Conservation (phyloP, 2,329 filamentous ascomycete genomes). For the Penicillium fuscoglaucum region DNA sequence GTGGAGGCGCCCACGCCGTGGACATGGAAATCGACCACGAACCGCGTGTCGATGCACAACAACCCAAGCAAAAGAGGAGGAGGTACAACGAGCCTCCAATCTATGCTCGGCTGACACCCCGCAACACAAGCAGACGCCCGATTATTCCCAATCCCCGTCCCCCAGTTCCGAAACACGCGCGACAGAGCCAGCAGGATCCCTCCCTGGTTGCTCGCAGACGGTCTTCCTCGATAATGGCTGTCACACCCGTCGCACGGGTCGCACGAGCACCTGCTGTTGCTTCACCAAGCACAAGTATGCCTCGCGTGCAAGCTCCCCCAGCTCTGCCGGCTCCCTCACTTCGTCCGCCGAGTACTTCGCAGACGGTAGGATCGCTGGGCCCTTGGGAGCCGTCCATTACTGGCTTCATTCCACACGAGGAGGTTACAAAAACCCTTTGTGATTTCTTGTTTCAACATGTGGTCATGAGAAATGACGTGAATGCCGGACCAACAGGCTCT, state of each 20-base stretch:
- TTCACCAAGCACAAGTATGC: conserved; percentile 33
- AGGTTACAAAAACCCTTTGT: conserved; percentile 72
- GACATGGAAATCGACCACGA: conserved; percentile 30
- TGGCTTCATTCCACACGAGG: conserved; percentile 69
- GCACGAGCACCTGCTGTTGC: conserved; percentile 20
- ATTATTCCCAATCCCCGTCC: conserved; percentile 41
- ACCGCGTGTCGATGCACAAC: conserved; percentile 31
- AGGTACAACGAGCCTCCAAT: conserved; percentile 56
- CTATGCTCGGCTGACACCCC: conserved; percentile 48
- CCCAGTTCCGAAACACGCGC: conserved; percentile 35
- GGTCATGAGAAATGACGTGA: conserved; percentile 64
- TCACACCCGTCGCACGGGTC: conserved; percentile 16
- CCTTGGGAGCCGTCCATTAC: conserved; percentile 63
- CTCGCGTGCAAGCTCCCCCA: conserved; percentile 18
- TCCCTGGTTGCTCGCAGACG: conserved; percentile 26
- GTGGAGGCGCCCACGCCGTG: conserved; percentile 20
- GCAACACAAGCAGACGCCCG: conserved; percentile 44
- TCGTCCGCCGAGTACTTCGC: conserved; percentile 7
- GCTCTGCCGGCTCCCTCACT: conserved; percentile 11
- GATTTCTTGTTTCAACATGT: conserved; percentile 78
- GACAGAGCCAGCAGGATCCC: conserved; percentile 23
- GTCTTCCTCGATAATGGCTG: conserved; percentile 17
- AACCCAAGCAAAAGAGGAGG: conserved; percentile 50
- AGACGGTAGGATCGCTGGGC: conserved; percentile 33
- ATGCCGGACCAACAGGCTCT: conserved; percentile 52